These are phyloP conservation scores for Ceratobasidium sp. DNA, from an alignment of 1,284 basidiomycete genomes.

Conservation along the genomic window DNA sequence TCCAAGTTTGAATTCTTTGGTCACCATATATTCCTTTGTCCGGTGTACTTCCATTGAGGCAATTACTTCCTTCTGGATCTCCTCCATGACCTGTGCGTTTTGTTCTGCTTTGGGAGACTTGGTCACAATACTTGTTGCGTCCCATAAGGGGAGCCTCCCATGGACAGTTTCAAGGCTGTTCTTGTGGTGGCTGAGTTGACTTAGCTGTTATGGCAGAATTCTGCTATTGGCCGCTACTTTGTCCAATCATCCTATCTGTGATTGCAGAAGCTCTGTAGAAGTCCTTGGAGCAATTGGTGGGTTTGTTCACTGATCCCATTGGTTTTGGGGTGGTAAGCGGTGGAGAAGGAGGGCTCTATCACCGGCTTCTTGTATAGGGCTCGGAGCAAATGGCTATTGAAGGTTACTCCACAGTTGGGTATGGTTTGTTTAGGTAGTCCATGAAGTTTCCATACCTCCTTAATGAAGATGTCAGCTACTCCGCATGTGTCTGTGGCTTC, in stretches of 20 bases:
- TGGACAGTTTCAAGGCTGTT: background rate
- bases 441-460: slow-evolving; percentile 41
- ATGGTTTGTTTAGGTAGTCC: slow-evolving; percentile 22
- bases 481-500: slow-evolving; percentile 14
- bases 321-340: background rate
- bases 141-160: background rate
- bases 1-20: background rate
- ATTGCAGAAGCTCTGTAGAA: no score
- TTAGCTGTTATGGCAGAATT: no score
- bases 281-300: background rate
- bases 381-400: background rate
- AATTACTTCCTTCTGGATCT: no score
- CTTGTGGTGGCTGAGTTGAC: background rate
- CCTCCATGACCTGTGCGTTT: no score
- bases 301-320: background rate
- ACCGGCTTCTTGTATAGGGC: background rate
- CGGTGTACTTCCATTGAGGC: background rate
- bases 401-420: slow-evolving; percentile 8
- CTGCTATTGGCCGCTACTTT: no score
- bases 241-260: no score
- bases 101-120: no score
- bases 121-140: background rate
- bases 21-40: no score
- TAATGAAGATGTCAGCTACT: slow-evolving; percentile 48
- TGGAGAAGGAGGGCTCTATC: background rate